These are phyloP conservation scores for Iberis pinnata DNA, from an alignment of 345 rosid species.

Conservation along the genomic window DNA sequence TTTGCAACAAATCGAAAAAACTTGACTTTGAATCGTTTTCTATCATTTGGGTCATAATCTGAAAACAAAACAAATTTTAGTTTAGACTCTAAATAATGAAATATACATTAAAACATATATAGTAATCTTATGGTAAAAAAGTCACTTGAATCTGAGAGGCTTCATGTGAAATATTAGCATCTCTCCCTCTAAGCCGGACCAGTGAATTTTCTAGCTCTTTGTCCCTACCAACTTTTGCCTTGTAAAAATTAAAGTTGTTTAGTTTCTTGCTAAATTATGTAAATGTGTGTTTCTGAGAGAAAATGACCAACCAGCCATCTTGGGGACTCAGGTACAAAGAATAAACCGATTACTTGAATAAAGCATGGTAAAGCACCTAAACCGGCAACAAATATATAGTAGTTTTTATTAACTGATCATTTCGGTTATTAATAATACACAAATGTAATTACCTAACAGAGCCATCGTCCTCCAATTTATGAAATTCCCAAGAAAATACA, in stretches of 20 bases:
- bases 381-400: neutral
- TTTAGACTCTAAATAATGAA: neutral
- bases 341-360: conserved; percentile 36
- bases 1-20: conserved; percentile 34
- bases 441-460: conserved; percentile 21
- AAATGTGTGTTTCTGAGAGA: neutral
- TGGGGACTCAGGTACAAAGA: conserved; percentile 54
- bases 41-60: conserved; percentile 31
- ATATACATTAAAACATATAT: neutral
- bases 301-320: conserved; percentile 42
- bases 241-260: conserved; percentile 2
- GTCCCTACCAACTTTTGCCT: conserved; percentile 42
- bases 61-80: conserved; percentile 7
- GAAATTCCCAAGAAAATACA: conserved; percentile 25
- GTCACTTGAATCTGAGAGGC: conserved; percentile 45
- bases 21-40: conserved; percentile 24
- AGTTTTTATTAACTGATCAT: too few species aligned
- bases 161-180: conserved; percentile 46
- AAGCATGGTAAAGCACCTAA: conserved; percentile 36
- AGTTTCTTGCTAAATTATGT: neutral
- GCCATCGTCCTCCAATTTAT: conserved; percentile 30
- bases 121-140: neutral
- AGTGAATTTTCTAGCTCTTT: conserved; percentile 46
- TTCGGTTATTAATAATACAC: too few species aligned
- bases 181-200: conserved; percentile 42